Evolutionary conservation across 2,329 filamentous ascomycete genomes (phyloP).

Genomic region (Pestalotiopsis sp.): DNA sequence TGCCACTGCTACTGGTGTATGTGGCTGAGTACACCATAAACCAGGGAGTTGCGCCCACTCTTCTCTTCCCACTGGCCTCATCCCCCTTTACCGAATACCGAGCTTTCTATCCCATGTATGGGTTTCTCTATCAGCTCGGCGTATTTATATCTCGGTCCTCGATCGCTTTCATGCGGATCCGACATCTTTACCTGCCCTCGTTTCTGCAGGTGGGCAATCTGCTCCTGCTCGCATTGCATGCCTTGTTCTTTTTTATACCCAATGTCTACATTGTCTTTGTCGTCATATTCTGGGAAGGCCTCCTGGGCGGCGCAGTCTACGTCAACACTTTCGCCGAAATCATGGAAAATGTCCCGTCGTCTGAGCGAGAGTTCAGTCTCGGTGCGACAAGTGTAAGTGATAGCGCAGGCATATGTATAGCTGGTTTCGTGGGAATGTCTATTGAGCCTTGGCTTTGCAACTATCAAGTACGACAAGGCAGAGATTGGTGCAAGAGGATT

Average conservation of each 20-base stretch:
- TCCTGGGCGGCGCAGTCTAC: conserved; percentile 89
- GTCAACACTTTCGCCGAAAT: conserved; percentile 97
- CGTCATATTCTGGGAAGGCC: conserved; percentile 90
- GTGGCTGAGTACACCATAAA: conserved; percentile 98
- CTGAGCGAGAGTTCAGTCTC: conserved; percentile 88
- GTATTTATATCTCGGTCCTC: conserved; percentile 95
- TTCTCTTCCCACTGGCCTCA: conserved; percentile 77
- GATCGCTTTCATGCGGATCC: conserved; percentile 82
- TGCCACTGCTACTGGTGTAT: conserved; percentile 89
- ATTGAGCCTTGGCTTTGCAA: conserved; percentile 81
- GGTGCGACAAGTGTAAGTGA: conserved; percentile 91
- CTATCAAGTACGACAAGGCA: conserved; percentile 81
- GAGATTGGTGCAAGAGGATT: conserved; percentile 70
- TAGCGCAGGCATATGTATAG: conserved; percentile 85
- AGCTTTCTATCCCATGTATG: conserved; percentile 92
- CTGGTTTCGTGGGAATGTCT: conserved; percentile 79
- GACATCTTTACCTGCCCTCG: conserved; percentile 78
- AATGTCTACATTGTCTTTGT: conserved; percentile 83
- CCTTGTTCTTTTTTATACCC: conserved; percentile 79
- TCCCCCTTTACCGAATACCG: conserved; percentile 82
- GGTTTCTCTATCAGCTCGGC: conserved; percentile 90
- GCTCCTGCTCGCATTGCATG: conserved; percentile 71
- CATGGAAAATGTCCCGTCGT: conserved; percentile 73
- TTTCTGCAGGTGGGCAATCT: conserved; percentile 83
- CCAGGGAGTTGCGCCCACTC: conserved; percentile 86